These are phyloP conservation scores for Laburnicola sp. DNA, from an alignment of 2,329 filamentous ascomycete genomes.

Conservation along the genomic window DNA sequence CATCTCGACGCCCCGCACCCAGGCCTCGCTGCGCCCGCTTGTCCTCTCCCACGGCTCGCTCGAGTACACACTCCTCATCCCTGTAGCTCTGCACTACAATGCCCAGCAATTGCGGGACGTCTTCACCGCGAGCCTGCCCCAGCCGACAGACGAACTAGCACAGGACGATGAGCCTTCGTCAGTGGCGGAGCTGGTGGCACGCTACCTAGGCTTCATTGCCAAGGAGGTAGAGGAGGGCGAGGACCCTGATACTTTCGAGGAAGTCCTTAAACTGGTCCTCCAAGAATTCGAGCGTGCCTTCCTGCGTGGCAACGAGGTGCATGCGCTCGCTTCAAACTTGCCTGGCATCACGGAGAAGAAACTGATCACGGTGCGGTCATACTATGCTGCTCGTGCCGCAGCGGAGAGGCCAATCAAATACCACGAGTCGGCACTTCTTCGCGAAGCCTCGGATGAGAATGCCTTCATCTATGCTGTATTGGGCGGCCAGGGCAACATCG, in stretches of 20 bases:
- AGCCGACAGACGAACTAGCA: conserved; percentile 93
- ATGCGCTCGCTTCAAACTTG: conserved; percentile 80
- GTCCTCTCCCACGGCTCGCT: conserved; percentile 90
- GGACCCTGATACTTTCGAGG: conserved; percentile 87
- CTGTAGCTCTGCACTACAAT: conserved; percentile 93
- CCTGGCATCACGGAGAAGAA: conserved; percentile 95
- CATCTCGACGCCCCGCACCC: conserved; percentile 93
- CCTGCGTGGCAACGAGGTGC: conserved; percentile 92
- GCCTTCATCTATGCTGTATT: conserved; percentile 93
- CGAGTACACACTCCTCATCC: conserved; percentile 94
- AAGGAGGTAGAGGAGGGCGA: conserved; percentile 89
- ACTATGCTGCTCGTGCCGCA: conserved; percentile 86
- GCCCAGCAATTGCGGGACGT: conserved; percentile 91
- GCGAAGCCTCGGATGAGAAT: conserved; percentile 80
- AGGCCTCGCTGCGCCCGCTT: conserved; percentile 86
- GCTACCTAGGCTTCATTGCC: conserved; percentile 90
- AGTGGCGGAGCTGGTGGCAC: conserved; percentile 84
- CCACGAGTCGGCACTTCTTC: conserved; percentile 89
- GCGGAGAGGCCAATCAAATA: conserved; percentile 84
- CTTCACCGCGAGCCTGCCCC: conserved; percentile 81
- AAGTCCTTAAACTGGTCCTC: conserved; percentile 87
- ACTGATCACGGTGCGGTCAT: conserved; percentile 82
- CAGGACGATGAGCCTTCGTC: conserved; percentile 99
- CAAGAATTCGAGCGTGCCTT: conserved; percentile 97
- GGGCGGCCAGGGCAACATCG: conserved; percentile 96